phyloP scores from a whole-genome alignment of 108 stramenopile species.

The Fragilariopsis cylindrus region DNA sequence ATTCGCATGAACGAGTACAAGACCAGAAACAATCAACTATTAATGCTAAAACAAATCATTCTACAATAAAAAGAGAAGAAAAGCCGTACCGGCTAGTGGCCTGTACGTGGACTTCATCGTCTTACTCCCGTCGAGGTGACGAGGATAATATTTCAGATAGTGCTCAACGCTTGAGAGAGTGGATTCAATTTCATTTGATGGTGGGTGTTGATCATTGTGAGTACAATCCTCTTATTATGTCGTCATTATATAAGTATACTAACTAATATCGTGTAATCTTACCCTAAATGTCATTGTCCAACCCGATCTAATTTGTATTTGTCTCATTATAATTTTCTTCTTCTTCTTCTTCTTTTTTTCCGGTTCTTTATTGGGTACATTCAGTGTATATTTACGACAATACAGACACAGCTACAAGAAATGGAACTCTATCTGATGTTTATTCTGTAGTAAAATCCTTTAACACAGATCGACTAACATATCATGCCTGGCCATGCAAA shows the following conservation, averaged over 20 bases:
- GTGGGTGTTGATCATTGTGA: constrained; percentile 70
- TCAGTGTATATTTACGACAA: constrained; percentile 78
- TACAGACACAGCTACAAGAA: constrained; percentile 20
- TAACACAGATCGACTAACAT: constrained; percentile 37
- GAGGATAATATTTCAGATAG: constrained; percentile 41
- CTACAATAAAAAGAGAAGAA: background rate
- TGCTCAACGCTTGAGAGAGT: constrained; percentile 59
- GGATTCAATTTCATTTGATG: constrained; percentile 80
- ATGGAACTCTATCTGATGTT: constrained; percentile 19
- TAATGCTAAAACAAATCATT: background rate
- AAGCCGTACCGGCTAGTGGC: constrained; percentile 29
- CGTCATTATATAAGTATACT: too few relatives aligned
- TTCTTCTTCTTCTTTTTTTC: too few relatives aligned
- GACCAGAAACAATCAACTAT: background rate
- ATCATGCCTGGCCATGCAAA: constrained; percentile 74
- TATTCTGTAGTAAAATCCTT: constrained; percentile 32
- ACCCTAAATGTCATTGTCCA: too few relatives aligned
- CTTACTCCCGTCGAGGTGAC: constrained; percentile 32
- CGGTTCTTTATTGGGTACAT: too few relatives aligned
- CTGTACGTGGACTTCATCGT: constrained; percentile 37
- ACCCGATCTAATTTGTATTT: too few relatives aligned
- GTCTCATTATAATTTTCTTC: too few relatives aligned
- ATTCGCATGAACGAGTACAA: background rate
- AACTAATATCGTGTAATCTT: too few relatives aligned
- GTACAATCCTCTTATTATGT: too few relatives aligned